A percentile compares a stretch with the other conserved stretches of the same genome.
These are phyloP conservation scores for Septoria petroselini DNA, from an alignment of 2,329 filamentous ascomycete species.

Conservation along the genomic window DNA sequence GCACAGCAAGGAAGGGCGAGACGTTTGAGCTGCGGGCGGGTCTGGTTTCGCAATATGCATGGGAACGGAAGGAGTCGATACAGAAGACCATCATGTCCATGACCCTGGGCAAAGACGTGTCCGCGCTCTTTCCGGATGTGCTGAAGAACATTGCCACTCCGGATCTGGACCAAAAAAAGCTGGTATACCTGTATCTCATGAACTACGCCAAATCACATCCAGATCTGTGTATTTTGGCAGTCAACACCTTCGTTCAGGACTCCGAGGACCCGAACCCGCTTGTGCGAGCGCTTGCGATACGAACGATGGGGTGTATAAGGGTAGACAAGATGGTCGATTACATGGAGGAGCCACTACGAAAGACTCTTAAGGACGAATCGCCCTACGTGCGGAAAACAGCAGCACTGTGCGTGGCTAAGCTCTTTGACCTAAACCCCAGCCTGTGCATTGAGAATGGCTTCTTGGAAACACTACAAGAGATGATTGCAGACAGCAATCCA, in stretches of 20 bases:
- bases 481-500: constrained; percentile 95
- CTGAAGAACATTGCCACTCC: constrained; percentile 96
- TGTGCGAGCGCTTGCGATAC: constrained; percentile 88
- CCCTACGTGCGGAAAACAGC: constrained; percentile 98
- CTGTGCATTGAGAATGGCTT: constrained; percentile 98
- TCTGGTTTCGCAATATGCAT: constrained; percentile 96
- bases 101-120: constrained; percentile 98
- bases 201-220: constrained; percentile 99
- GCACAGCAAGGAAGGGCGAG: constrained; percentile 90
- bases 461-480: constrained; percentile 84
- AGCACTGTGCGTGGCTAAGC: constrained; percentile 94
- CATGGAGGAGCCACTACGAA: constrained; percentile 96
- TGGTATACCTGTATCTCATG: constrained; percentile 98
- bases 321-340: constrained; percentile 99
- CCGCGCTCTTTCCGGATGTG: constrained; percentile 92
- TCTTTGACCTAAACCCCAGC: constrained; percentile 88
- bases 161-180: constrained; percentile 98
- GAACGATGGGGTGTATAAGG: constrained; percentile 97
- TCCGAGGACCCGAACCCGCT: constrained; percentile 97
- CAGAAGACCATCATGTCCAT: constrained; percentile 99
- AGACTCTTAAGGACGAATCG: constrained; percentile 94
- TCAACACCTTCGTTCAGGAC: constrained; percentile 99
- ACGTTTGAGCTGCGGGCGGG: constrained; percentile 96
- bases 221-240: constrained; percentile 94
- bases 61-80: constrained; percentile 96